Base-by-base conservation (phyloP, 2,329 filamentous ascomycete species). In the Colletotrichum cereale region DNA sequence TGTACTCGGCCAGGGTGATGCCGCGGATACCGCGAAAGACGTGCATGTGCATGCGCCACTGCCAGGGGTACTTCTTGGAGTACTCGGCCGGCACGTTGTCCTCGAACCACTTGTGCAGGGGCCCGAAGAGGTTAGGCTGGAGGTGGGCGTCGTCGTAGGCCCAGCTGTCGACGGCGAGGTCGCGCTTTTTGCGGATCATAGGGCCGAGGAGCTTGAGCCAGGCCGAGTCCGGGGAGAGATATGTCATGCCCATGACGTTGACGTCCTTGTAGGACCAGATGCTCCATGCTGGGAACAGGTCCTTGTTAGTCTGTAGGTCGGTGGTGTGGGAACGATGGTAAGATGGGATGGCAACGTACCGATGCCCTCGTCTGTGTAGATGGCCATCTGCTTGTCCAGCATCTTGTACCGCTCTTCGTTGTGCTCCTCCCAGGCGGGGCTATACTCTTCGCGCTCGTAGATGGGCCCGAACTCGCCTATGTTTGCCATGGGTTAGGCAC, bases 231-330 rank as follows among this genome's bases (percentile, higher is more conserved):
- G 83, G 81, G 18, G 77, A 78, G 1, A 83, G 81, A 67, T 86
- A 83, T 2, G 86, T 81, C 86, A 88, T 87, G 8, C 86, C 86
- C 76, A 87, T 86, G 24, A 85, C 80, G 1, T 86, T 85, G 71
- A 87, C 84, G 71, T 87, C 85, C 74, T 87, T 87, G 76, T 86
- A 86, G 1, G 84, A 77, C 85, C 85, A 87, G 72, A 89, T 89
- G 21, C 67, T 71, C 53, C 81, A 78, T n/a, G 71, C 71, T 72
- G n/a, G 18, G 0, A 71, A n/a, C 2, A 18, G 1, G 2, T 67
- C n/a, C 2, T 66, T 74, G 38, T 79, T 18, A 64, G 58, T 14
- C n/a, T n/a, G n/a, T n/a, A n/a, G 8, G 8, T 18, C 6, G 12
- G 18, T 21, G 16, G n/a, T n/a, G 47, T 29, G 0, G 0, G 16